Percentiles rank a stretch among this genome's conserved stretches.
These are phyloP conservation scores for Auricularia cornea DNA, from an alignment of 768 basidiomycete genomes.

Conservation along the genomic window DNA sequence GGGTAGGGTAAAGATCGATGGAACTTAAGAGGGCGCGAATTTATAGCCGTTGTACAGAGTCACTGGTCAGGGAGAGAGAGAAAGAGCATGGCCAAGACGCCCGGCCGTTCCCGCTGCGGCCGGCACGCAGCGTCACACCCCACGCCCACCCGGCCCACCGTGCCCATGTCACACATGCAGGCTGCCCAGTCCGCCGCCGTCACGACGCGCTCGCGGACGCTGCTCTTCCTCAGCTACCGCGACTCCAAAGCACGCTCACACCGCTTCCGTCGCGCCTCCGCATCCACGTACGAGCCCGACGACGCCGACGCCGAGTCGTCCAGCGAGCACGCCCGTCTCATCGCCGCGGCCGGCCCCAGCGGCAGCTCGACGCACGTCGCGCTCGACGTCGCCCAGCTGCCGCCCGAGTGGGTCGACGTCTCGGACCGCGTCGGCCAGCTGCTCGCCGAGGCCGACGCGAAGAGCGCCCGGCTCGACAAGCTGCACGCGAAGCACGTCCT, in stretches of 20 bases:
- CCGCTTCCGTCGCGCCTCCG: conserved; percentile 29
- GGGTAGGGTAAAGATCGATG: conserved; percentile 4
- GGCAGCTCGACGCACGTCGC: conserved; percentile 32
- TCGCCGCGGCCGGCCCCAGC: conserved; percentile 20
- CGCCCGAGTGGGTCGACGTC: conserved; percentile 91
- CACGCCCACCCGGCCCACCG: conserved; percentile 14
- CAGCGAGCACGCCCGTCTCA: conserved; percentile 62
- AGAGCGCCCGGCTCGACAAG: conserved; percentile 88
- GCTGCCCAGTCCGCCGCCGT: too few species aligned
- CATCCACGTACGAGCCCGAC: conserved; percentile 20
- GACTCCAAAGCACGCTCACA: conserved; percentile 51
- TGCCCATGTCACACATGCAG: conserved; percentile 8
- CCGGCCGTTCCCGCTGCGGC: conserved; percentile 9
- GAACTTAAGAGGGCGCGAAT: neutral
- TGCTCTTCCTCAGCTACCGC: conserved; percentile 89
- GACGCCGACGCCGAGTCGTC: conserved; percentile 30
- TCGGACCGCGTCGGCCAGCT: conserved; percentile 84
- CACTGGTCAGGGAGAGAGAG: conserved; percentile 1
- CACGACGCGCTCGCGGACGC: conserved; percentile 78
- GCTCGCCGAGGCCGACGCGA: conserved; percentile 55
- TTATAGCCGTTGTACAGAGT: neutral
- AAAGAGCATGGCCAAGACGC: neutral
- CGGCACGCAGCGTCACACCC: neutral
- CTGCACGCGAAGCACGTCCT: conserved; percentile 93
- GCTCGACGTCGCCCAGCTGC: conserved; percentile 47